A percentile compares a stretch with the other conserved stretches of the same genome.
Evolutionary conservation across 1,284 basidiomycete species (phyloP).

Genomic region (Pholiota adiposa): DNA sequence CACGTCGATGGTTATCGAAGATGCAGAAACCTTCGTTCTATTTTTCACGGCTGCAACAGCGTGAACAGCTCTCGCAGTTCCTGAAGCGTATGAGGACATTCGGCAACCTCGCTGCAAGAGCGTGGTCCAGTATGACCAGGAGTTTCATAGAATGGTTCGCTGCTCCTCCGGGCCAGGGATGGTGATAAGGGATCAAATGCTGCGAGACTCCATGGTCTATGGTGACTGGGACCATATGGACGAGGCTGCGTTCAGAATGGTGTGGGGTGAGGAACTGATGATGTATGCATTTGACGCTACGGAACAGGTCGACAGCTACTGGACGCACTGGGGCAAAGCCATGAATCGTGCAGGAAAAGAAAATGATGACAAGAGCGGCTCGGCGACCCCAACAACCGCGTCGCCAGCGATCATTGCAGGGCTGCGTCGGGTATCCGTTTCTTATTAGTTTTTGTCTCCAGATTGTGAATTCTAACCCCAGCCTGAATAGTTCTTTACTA

Average conservation of each 20-base stretch:
- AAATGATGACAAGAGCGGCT: background rate
- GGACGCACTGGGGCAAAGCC: constrained; percentile 43
- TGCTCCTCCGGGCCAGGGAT: constrained; percentile 43
- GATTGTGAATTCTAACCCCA: background rate
- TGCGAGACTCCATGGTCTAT: constrained; percentile 36
- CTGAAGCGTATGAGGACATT: constrained; percentile 21
- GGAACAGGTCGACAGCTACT: constrained; percentile 51
- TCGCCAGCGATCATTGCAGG: background rate
- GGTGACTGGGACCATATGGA: constrained; percentile 41
- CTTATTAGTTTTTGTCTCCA: background rate
- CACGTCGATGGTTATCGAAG: constrained; percentile 16
- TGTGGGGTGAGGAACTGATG: constrained; percentile 44
- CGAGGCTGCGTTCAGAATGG: constrained; percentile 37
- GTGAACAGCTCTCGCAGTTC: constrained; percentile 15
- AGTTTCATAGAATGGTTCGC: constrained; percentile 43
- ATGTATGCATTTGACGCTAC: constrained; percentile 43
- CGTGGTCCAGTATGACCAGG: constrained; percentile 12
- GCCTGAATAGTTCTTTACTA: background rate
- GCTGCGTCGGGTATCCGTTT: background rate
- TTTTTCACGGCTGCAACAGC: constrained; percentile 14
- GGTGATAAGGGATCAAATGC: constrained; percentile 39
- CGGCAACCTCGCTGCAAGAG: constrained; percentile 12
- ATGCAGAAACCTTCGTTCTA: constrained; percentile 17
- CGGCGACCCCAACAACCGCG: background rate
- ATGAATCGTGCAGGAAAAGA: background rate